phyloP scores from a whole-genome alignment of 352 stramenopile species.

The Phytophthora pistaciae region DNA sequence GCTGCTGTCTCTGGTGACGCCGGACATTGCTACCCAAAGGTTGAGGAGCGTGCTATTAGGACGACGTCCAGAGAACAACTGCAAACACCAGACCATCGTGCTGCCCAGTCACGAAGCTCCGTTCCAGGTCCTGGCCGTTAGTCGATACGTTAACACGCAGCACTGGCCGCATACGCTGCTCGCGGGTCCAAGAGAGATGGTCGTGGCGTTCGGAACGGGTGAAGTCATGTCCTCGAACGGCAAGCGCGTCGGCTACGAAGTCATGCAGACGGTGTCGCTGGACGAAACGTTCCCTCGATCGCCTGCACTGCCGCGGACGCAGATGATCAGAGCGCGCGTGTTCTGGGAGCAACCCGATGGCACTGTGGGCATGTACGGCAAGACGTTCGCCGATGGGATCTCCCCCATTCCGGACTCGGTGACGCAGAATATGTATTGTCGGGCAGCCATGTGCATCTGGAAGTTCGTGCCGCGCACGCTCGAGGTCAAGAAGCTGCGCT shows the following conservation, averaged over 20 bases:
- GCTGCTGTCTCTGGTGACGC: constrained; percentile 19
- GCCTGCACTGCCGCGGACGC: constrained; percentile 18
- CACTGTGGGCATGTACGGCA: constrained; percentile 30
- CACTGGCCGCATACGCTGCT: constrained; percentile 32
- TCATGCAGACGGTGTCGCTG: constrained; percentile 27
- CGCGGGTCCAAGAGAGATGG: constrained; percentile 25
- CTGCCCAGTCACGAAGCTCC: constrained; percentile 7
- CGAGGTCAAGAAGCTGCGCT: constrained; percentile 35
- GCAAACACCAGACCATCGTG: constrained; percentile 13
- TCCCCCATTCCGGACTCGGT: constrained; percentile 26
- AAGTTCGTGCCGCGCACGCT: constrained; percentile 32
- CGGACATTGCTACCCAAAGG: constrained; percentile 21
- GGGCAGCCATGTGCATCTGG: constrained; percentile 24
- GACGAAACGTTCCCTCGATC: constrained; percentile 3
- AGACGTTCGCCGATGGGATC: constrained; percentile 30
- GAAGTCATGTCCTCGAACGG: constrained; percentile 20
- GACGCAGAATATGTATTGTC: constrained; percentile 25
- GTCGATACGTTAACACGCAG: constrained; percentile 25
- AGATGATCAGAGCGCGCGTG: constrained; percentile 22
- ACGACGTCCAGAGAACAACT: constrained; percentile 19
- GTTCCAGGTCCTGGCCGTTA: constrained; percentile 25
- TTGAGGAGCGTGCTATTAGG: constrained; percentile 22
- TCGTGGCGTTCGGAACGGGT: constrained; percentile 17
- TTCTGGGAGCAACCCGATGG: constrained; percentile 33
- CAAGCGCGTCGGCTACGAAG: constrained; percentile 29